phyloP scores from a whole-genome alignment of 2,329 filamentous ascomycete genomes.

The Neofusicoccum umdonicola region DNA sequence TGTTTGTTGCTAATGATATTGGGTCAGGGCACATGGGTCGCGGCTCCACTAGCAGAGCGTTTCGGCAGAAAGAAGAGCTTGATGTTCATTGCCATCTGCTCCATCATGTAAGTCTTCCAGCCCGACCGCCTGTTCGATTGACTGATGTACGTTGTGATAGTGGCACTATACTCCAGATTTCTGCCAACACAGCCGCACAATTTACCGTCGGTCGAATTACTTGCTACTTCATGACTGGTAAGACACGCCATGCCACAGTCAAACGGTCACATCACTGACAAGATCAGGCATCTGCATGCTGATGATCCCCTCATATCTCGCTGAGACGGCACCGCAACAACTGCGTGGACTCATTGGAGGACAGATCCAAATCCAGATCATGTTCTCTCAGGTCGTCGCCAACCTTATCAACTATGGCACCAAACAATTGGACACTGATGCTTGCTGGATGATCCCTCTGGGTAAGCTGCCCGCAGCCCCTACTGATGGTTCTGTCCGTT shows the following conservation, averaged over 20 bases:
- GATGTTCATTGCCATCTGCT: conserved; percentile 9
- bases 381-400: conserved; percentile 10
- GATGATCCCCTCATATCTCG: conserved; percentile 14
- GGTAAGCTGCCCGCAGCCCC: neutral
- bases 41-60: conserved; percentile 7
- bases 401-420: conserved; percentile 12
- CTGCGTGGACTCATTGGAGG: conserved; percentile 9
- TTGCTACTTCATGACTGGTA: conserved; percentile 15
- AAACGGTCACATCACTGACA: neutral
- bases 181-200: conserved; percentile 5
- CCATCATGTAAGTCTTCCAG: neutral
- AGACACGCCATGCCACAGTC: neutral
- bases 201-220: conserved; percentile 8
- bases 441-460: conserved; percentile 13
- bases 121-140: neutral
- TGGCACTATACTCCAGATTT: conserved; percentile 4
- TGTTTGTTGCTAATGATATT: neutral
- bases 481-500: neutral
- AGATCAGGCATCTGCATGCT: conserved; percentile 4
- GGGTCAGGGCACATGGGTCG: conserved; percentile 9
- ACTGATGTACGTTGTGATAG: neutral
- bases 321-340: conserved; percentile 9
- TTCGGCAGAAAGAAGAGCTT: conserved; percentile 14
- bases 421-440: conserved; percentile 8
- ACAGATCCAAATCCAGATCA: conserved; percentile 14